These are phyloP conservation scores for Xylaria venustula DNA, from an alignment of 495 filamentous ascomycete genomes.

Conservation along the genomic window DNA sequence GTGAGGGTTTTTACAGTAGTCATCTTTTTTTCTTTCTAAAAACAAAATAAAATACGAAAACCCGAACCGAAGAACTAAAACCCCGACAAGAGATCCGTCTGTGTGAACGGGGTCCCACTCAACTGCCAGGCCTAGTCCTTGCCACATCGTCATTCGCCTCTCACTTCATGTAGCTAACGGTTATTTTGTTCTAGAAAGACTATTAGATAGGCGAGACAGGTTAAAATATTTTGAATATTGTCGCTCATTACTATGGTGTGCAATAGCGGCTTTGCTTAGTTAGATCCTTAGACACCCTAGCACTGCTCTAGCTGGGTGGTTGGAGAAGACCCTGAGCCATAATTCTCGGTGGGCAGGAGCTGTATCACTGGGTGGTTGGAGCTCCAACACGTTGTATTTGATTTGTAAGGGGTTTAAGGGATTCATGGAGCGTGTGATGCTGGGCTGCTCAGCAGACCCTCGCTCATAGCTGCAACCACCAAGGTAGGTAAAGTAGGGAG, in stretches of 20 bases:
- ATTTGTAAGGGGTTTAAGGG: slow-evolving; percentile 8
- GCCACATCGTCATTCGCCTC: slow-evolving; percentile 15
- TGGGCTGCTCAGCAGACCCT: not conserved
- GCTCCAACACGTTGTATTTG: slow-evolving; percentile 3
- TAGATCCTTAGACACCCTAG: too few species aligned
- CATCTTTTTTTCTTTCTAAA: too few species aligned
- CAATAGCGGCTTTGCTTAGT: too few species aligned
- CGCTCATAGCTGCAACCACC: not conserved
- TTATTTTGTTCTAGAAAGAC: not conserved
- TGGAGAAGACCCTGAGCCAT: not conserved
- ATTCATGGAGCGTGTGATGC: not conserved
- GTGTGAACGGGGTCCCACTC: too few species aligned
- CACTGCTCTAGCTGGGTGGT: not conserved
- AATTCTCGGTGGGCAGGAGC: slow-evolving; percentile 2
- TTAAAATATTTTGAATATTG: not conserved
- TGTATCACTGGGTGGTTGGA: not conserved
- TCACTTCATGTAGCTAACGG: not conserved
- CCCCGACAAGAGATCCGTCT: too few species aligned
- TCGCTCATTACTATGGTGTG: not conserved
- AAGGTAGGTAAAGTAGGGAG: too few species aligned
- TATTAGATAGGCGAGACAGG: not conserved
- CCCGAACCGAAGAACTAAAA: too few species aligned
- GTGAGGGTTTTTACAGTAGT: not conserved
- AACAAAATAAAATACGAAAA: too few species aligned
- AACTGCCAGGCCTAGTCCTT: not conserved